Base-by-base conservation (phyloP, 176 grass and related monocot species). In the Zoysia pacifica region DNA sequence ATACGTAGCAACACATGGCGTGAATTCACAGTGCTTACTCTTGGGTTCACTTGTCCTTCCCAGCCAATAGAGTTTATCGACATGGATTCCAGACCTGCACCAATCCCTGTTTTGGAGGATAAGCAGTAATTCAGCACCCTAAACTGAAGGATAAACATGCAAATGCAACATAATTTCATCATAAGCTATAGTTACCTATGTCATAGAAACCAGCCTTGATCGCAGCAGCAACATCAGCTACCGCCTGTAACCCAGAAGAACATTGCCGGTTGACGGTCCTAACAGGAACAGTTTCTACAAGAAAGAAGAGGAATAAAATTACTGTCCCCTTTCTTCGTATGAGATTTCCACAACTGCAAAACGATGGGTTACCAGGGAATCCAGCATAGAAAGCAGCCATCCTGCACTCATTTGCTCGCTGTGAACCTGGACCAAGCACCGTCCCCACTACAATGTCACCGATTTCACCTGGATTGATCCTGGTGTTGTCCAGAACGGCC, bases 171-270 rank as follows among this genome's bases (percentile, higher is more conserved):
- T 45, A 70, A 28, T 56, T 28, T 54, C 18, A 76, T 47, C 39
- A 4, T 19, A 64, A 9, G 61, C 1, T 8, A 16, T 45, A 39
- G 35, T 73, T 50, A 99, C 96, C 96, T 64, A 93, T 99, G 79
- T 99, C 90, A 53, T 99, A 99, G 78, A 88, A 99, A 66, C 96
- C 96, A 79, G 96, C 82, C 85, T 99, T 99, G 41, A 99, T 99
- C 64, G 92, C 86, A 41, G 92, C 88, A 1, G 79, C 96, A 58
- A 99, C 96, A 81, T 95, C 92, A 44, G 92, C 90, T 69, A 95
- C 96, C 70, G 92, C 96, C 83, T 99, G 96, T 56, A 99, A 67
- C 41, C 96, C 96, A 72, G 96, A 99, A 1, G 92, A 99, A 70
- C 96, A 99, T 69, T 99, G 96, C 1, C 96, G 82, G 71, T 99